Percentiles rank a stretch among this genome's conserved stretches.
These are phyloP conservation scores for Kazachstania sp. DNA, from an alignment of 1,139 yeast species.

Conservation along the genomic window DNA sequence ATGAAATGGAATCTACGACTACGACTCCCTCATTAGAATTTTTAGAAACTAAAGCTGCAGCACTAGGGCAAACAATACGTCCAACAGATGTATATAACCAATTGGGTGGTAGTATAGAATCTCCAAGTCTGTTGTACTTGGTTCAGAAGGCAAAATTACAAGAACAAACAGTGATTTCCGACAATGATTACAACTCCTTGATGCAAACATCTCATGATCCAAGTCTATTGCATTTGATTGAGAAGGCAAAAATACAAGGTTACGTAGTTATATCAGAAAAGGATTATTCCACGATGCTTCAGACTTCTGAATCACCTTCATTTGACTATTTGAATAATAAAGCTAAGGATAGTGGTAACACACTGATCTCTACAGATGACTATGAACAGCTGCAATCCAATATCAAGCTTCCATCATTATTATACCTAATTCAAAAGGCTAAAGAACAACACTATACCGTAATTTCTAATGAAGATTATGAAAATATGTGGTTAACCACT, in stretches of 20 bases:
- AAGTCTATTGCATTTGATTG: slow-evolving; percentile 14
- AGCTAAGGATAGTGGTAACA: slow-evolving; percentile 8
- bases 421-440: slow-evolving; percentile 11
- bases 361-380: slow-evolving; percentile 24
- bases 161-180: not conserved
- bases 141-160: slow-evolving; percentile 15
- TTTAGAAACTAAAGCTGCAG: slow-evolving; percentile 22
- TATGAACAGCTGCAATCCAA: slow-evolving; percentile 12
- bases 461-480: slow-evolving; percentile 4
- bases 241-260: not conserved
- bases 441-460: not conserved
- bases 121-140: slow-evolving; percentile 12
- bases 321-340: slow-evolving; percentile 19
- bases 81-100: slow-evolving; percentile 24
- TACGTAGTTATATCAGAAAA: not conserved
- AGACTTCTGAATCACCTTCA: slow-evolving; percentile 10
- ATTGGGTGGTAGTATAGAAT: too few relatives aligned
- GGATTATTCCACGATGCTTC: slow-evolving; percentile 3
- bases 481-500: not conserved
- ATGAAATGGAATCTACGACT: too few relatives aligned
- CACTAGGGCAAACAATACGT: slow-evolving; percentile 29
- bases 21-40: slow-evolving; percentile 13
- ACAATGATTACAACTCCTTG: slow-evolving; percentile 4
- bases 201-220: slow-evolving; percentile 16
- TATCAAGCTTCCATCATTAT: slow-evolving; percentile 15